These are phyloP conservation scores for Rhodotorula diobovata DNA, from an alignment of 768 basidiomycete genomes.

Conservation along the genomic window DNA sequence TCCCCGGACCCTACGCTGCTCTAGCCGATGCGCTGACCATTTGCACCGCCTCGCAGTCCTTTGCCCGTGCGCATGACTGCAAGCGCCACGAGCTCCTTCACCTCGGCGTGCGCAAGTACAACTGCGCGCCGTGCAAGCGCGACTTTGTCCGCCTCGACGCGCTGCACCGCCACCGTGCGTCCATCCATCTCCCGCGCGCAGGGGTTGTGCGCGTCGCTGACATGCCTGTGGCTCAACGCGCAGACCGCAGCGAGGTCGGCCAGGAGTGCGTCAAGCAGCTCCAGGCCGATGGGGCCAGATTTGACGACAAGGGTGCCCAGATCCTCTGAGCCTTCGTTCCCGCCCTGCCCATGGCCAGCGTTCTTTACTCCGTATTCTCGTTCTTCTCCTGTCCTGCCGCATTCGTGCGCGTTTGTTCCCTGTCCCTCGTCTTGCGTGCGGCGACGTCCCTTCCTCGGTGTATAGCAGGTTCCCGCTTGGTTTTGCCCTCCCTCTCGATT, in stretches of 20 bases:
- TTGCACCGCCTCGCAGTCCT: constrained; percentile 50
- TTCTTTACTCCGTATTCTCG: background rate
- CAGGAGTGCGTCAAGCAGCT: constrained; percentile 35
- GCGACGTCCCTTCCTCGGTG: no score
- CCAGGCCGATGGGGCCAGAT: constrained; percentile 14
- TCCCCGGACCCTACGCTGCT: no score
- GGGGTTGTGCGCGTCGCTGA: background rate
- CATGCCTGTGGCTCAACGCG: rapidly evolving
- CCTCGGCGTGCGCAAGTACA: constrained; percentile 84
- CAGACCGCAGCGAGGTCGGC: constrained; percentile 39
- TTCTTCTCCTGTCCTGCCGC: no score
- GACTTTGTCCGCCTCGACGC: constrained; percentile 94
- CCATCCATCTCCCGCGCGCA: background rate
- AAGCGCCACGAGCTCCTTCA: constrained; percentile 94
- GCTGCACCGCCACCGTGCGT: constrained; percentile 83
- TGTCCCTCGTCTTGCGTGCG: no score
- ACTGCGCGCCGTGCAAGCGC: constrained; percentile 77
- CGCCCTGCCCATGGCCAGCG: background rate
- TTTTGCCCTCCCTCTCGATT: no score
- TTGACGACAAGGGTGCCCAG: constrained; percentile 29
- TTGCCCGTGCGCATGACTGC: constrained; percentile 92
- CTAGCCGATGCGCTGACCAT: background rate
- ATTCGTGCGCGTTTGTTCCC: no score
- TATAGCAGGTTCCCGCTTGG: no score
- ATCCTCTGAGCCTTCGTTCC: background rate